phyloP scores from a whole-genome alignment of 2,329 filamentous ascomycete genomes.

The Davidsoniella eucalypti region DNA sequence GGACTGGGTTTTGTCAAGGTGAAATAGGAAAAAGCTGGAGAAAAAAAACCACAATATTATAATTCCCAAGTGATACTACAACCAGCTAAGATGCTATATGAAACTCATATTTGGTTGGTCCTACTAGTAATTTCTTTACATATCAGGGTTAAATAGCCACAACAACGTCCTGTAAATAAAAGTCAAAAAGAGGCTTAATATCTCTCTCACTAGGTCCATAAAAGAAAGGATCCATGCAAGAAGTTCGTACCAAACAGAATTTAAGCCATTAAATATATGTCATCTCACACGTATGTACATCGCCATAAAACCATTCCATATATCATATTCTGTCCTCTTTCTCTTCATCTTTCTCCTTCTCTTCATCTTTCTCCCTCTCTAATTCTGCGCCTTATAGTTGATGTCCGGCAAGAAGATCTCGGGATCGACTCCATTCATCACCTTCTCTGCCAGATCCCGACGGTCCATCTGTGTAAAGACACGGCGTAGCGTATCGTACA shows the following conservation, averaged over 20 bases:
- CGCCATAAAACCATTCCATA: background rate
- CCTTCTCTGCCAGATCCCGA: constrained; percentile 72
- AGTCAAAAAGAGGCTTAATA: too few relatives aligned
- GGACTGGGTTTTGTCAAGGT: constrained; percentile 49
- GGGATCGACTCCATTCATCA: constrained; percentile 79
- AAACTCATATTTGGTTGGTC: too few relatives aligned
- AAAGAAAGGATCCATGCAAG: background rate
- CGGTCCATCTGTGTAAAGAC: constrained; percentile 96
- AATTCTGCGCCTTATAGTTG: constrained; percentile 53
- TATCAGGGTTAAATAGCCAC: too few relatives aligned
- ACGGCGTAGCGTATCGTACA: constrained; percentile 83
- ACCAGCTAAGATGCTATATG: too few relatives aligned
- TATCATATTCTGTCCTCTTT: constrained; percentile 1
- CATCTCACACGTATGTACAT: background rate
- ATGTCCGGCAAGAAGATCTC: constrained; percentile 66
- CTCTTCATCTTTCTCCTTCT: background rate
- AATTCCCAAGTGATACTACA: too few relatives aligned
- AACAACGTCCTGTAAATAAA: too few relatives aligned
- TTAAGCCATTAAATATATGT: background rate
- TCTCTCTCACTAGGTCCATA: too few relatives aligned
- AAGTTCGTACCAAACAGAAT: background rate
- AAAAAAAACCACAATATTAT: too few relatives aligned
- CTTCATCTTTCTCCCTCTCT: constrained; percentile 12
- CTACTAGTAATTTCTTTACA: too few relatives aligned
- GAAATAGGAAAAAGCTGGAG: constrained; percentile 28